Conservation (phyloP, 345 rosid species). For the Salix suchowensis region DNA sequence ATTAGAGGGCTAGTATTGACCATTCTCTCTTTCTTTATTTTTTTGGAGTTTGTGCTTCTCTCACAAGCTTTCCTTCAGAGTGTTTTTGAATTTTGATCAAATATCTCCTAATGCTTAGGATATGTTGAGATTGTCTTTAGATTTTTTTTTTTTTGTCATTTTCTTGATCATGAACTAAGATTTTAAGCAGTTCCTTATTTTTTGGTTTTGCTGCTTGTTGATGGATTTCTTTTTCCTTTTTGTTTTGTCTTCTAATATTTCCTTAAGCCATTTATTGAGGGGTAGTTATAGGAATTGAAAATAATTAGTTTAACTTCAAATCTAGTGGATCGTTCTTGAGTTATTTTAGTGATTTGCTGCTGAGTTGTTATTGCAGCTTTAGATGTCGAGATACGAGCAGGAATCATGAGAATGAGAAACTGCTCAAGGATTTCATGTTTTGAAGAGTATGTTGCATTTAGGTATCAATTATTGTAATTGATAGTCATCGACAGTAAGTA, state of each 20-base stretch:
- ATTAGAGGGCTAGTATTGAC: neutral
- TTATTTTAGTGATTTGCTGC: neutral
- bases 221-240: neutral
- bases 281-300: neutral
- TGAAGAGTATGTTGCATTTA: conserved; percentile 25
- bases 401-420: conserved; percentile 34
- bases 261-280: neutral
- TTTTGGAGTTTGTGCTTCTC: neutral
- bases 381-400: conserved; percentile 26
- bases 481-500: conserved; percentile 9
- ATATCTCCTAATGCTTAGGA: neutral
- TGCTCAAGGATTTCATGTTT: conserved; percentile 29
- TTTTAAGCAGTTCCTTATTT: neutral
- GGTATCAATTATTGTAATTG: neutral
- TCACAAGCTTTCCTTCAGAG: neutral
- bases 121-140: neutral
- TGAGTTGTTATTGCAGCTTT: conserved; percentile 30
- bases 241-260: neutral
- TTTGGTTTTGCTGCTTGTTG: neutral
- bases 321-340: neutral
- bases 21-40: neutral
- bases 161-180: neutral
- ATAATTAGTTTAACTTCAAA: neutral
- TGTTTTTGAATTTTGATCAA: neutral
- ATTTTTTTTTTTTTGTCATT: too few relatives aligned